A percentile compares a stretch with the other conserved stretches of the same genome.
Conservation (phyloP, 2,329 filamentous ascomycete genomes). For the Ophiostoma sp. region DNA sequence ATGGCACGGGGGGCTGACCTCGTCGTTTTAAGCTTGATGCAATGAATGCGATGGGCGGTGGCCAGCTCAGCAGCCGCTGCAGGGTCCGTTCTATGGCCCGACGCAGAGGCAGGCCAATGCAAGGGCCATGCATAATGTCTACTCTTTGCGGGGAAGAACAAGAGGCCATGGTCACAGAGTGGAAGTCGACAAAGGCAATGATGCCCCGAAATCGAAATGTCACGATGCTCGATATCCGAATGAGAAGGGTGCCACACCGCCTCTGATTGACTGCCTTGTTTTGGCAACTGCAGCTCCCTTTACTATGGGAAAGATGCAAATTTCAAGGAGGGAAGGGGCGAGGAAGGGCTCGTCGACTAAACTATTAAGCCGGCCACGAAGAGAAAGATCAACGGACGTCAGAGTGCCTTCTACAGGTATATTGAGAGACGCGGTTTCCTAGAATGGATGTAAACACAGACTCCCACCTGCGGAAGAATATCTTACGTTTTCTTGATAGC, state of each 20-base stretch:
- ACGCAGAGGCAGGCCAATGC: neutral
- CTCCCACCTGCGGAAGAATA: neutral
- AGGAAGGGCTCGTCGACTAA: too few relatives aligned
- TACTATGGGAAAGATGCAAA: neutral
- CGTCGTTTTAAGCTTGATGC: neutral
- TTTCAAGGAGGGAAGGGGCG: neutral
- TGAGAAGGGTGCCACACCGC: neutral
- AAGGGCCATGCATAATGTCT: neutral
- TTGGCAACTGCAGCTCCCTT: too few relatives aligned
- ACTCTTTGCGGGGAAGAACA: neutral
- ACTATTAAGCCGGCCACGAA: too few relatives aligned
- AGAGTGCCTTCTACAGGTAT: neutral
- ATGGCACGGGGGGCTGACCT: too few relatives aligned
- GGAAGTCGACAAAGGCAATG: neutral
- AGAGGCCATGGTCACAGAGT: neutral
- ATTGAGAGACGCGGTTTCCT: neutral
- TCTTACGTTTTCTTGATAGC: neutral
- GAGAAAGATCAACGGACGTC: too few relatives aligned
- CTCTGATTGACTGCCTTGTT: too few relatives aligned
- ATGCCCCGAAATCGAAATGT: neutral
- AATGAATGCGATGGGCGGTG: neutral
- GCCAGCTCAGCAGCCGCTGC: neutral
- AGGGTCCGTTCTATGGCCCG: neutral
- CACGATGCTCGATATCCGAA: neutral
- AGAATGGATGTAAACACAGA: neutral